A percentile compares a stretch with the other conserved stretches of the same genome.
Evolutionary conservation across 305 asterid genomes (phyloP).

Genomic region (Nicotiana rustica): DNA sequence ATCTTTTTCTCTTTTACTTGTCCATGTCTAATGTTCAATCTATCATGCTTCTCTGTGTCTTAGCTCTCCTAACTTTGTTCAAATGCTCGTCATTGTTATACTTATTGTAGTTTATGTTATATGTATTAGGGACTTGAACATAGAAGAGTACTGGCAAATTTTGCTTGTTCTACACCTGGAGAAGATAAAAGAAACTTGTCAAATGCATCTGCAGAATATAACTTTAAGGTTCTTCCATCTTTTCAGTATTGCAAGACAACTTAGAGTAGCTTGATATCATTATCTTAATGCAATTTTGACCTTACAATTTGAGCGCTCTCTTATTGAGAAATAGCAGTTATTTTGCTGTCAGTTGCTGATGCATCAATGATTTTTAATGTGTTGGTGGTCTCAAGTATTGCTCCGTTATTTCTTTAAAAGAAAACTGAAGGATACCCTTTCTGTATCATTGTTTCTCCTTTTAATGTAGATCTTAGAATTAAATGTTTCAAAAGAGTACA

Average conservation of each 20-base stretch:
- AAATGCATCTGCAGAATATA: slow-evolving; percentile 47
- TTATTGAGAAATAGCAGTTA: slow-evolving; percentile 19
- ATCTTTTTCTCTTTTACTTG: not conserved
- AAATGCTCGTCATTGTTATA: not conserved
- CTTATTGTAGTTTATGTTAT: slow-evolving; percentile 35
- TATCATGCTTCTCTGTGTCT: slow-evolving; percentile 10
- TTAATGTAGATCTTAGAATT: slow-evolving; percentile 65
- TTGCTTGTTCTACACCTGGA: slow-evolving; percentile 44
- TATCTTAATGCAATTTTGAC: not conserved
- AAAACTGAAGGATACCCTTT: slow-evolving; percentile 24
- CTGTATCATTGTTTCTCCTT: slow-evolving; percentile 25
- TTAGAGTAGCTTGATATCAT: slow-evolving; percentile 31
- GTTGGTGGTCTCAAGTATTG: not conserved
- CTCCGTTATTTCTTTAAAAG: slow-evolving; percentile 5
- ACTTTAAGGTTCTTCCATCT: slow-evolving; percentile 64
- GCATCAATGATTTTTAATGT: slow-evolving; percentile 1
- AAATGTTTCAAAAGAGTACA: slow-evolving; percentile 21
- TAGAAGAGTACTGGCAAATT: slow-evolving; percentile 44
- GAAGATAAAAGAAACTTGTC: slow-evolving; percentile 46
- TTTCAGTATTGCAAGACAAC: not conserved
- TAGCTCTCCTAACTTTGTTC: slow-evolving; percentile 10
- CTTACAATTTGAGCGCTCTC: slow-evolving; percentile 3
- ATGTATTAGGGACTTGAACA: slow-evolving; percentile 51
- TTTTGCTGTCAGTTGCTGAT: slow-evolving; percentile 9
- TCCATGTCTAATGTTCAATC: not conserved